Conservation (phyloP, 2,329 filamentous ascomycete species). For the Beauveria asiatica region DNA sequence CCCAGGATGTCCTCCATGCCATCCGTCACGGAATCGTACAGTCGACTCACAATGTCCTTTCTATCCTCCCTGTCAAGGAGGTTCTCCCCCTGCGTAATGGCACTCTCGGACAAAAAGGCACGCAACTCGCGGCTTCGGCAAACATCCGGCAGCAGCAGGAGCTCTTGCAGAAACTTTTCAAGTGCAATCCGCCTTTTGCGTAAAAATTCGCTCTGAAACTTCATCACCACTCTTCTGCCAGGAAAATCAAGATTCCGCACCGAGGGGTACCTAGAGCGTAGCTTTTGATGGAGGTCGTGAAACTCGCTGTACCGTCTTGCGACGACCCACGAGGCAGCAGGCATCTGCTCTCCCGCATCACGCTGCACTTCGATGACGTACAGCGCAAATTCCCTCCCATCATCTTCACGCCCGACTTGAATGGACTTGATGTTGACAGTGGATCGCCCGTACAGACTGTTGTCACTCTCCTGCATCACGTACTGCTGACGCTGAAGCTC, state of each 20-base stretch:
- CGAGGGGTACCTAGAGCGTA: conserved; percentile 76
- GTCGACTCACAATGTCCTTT: conserved; percentile 82
- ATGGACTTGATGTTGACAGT: conserved; percentile 86
- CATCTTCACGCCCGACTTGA: conserved; percentile 83
- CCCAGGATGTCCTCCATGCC: conserved; percentile 97
- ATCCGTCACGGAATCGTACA: conserved; percentile 95
- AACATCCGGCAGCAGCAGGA: conserved; percentile 82
- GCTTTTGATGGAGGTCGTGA: conserved; percentile 83
- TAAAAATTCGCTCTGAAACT: conserved; percentile 90
- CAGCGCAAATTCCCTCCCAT: conserved; percentile 86
- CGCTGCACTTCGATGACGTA: conserved; percentile 90
- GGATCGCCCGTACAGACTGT: conserved; percentile 87
- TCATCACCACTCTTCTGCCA: conserved; percentile 85
- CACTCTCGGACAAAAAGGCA: conserved; percentile 84
- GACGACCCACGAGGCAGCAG: conserved; percentile 88
- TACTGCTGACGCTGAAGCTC: conserved; percentile 96
- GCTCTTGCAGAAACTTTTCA: conserved; percentile 74
- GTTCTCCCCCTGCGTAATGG: conserved; percentile 56
- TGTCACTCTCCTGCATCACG: conserved; percentile 94
- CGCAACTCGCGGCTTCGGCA: conserved; percentile 89
- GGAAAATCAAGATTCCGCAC: conserved; percentile 90
- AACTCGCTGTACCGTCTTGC: conserved; percentile 96
- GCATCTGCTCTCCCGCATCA: conserved; percentile 89
- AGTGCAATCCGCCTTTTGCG: conserved; percentile 78
- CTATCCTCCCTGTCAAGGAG: conserved; percentile 54